Conservation (phyloP, 2,329 filamentous ascomycete genomes). For the Didymella exigua region DNA sequence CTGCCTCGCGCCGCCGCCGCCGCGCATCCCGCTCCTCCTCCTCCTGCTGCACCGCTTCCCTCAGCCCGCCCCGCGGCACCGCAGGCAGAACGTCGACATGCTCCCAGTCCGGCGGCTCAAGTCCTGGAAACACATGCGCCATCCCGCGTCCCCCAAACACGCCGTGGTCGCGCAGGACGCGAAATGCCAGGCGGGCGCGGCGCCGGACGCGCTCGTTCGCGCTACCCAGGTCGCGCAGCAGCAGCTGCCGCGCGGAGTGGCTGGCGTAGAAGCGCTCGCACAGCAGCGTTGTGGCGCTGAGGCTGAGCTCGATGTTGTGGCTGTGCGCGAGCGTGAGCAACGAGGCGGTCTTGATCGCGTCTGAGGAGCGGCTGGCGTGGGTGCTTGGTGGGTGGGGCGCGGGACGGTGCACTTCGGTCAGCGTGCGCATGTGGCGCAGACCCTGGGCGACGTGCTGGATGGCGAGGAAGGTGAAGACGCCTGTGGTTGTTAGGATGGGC, state of each 20-base stretch:
- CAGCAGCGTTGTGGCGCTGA: conserved; percentile 47
- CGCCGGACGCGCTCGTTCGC: conserved; percentile 20
- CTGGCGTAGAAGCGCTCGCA: conserved; percentile 44
- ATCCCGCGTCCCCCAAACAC: not conserved
- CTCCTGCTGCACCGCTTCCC: conserved; percentile 32
- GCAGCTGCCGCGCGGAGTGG: conserved; percentile 18
- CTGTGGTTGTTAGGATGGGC: conserved; percentile 46
- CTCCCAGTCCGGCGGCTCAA: conserved; percentile 8
- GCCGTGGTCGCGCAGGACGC: conserved; percentile 35
- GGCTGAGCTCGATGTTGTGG: conserved; percentile 52
- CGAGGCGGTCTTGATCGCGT: conserved; percentile 50
- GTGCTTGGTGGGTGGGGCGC: conserved; percentile 4
- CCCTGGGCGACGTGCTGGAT: conserved; percentile 60
- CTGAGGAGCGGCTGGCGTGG: conserved; percentile 67
- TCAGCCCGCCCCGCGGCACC: not conserved
- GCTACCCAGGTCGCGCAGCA: conserved; percentile 37
- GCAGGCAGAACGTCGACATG: not conserved
- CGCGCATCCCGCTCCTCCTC: conserved; percentile 73
- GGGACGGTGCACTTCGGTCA: conserved; percentile 70
- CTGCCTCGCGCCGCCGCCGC: conserved; percentile 80
- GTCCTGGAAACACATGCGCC: not conserved
- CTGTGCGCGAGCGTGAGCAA: conserved; percentile 49
- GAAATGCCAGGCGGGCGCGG: conserved; percentile 38
- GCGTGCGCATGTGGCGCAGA: conserved; percentile 65
- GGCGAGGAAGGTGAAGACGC: conserved; percentile 63